Evolutionary conservation across 2,329 filamentous ascomycete species (phyloP), one percentile per base, ranked within the genome.

Genomic region (Arthrobotrys pseudoclavata): DNA sequence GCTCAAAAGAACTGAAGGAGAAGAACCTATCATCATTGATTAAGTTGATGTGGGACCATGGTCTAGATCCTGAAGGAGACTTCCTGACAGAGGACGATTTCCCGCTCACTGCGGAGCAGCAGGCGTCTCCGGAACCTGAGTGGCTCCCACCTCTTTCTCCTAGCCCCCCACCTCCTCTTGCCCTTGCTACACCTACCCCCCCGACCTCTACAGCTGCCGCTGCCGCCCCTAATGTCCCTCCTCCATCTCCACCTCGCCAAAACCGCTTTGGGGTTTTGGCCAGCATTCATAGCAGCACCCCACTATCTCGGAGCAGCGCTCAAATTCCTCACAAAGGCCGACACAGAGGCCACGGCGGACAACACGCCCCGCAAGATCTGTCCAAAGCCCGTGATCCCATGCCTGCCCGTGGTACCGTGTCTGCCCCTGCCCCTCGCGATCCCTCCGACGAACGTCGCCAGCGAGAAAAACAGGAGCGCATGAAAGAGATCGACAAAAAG

Each of bases 401-500:
- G 15, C 3, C 47, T 13, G 12, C 20, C 9, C 47, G n/a, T 31
- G 20, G 20, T 15, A 9, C 18, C 13, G 10, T n/a, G 15, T 5
- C 47, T 13, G 12, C 20, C 9, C 47, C 47, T 24, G 34, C 29
- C 12, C 26, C n/a, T 24, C 47, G 62, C 40, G 74, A 77, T 22
- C 47, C 61, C 1, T 77, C 74, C 3, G 52, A 34, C 10, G 67
- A 77, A 22, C 67, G 74, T 34, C 74, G 74, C 13, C 42, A 71
- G 15, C 64, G 61, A 66, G 67, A 71, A 22, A 77, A 77, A 40
- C 20, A 42, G 40, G 67, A 77, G 18, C 74, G 74, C 4, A 77
- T 77, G 50, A 61, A 63, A 7, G 37, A 67, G 37, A 77, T 77
- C 13, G 42, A 66, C 7, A n/a, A 18, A 48, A 40, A 62, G n/a